These are phyloP conservation scores for Albizia julibrissin DNA, from an alignment of 306 rosid species.

Conservation along the genomic window DNA sequence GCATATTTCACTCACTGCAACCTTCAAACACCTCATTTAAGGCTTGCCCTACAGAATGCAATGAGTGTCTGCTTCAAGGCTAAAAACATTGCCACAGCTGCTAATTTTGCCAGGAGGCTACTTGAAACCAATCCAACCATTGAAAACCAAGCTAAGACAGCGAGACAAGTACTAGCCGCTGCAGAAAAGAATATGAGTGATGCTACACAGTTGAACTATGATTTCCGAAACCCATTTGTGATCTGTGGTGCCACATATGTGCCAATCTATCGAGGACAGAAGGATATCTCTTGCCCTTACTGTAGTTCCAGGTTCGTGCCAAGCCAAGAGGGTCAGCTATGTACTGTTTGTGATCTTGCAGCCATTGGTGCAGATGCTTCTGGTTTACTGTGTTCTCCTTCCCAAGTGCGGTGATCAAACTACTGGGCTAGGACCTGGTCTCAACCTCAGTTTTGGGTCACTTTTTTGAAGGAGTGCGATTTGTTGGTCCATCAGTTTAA, in stretches of 20 bases:
- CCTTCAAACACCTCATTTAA: constrained; percentile 86
- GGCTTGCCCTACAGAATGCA: constrained; percentile 80
- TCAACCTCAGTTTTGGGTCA: constrained; percentile 43
- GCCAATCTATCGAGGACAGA: constrained; percentile 93
- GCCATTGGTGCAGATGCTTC: constrained; percentile 88
- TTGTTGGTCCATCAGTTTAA: neutral
- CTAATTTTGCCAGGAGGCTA: constrained; percentile 80
- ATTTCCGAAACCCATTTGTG: constrained; percentile 91
- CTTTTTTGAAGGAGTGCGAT: constrained; percentile 25
- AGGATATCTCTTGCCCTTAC: constrained; percentile 81
- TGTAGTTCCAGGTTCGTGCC: constrained; percentile 90
- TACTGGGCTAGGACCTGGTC: constrained; percentile 33
- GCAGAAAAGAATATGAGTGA: constrained; percentile 93
- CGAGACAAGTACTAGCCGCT: constrained; percentile 89
- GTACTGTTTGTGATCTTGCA: constrained; percentile 88
- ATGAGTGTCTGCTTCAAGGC: constrained; percentile 78
- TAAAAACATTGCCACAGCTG: constrained; percentile 83
- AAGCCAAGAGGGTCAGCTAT: constrained; percentile 72
- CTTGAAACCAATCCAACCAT: constrained; percentile 81
- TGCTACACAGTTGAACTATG: constrained; percentile 70
- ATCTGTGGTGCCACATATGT: constrained; percentile 84
- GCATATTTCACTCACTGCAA: constrained; percentile 97
- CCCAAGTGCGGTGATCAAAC: constrained; percentile 76
- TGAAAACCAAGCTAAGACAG: constrained; percentile 80
- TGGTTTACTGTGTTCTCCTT: constrained; percentile 84